Conservation (phyloP, 1,284 basidiomycete species). For the Apiotrichum akiyoshidainum region DNA sequence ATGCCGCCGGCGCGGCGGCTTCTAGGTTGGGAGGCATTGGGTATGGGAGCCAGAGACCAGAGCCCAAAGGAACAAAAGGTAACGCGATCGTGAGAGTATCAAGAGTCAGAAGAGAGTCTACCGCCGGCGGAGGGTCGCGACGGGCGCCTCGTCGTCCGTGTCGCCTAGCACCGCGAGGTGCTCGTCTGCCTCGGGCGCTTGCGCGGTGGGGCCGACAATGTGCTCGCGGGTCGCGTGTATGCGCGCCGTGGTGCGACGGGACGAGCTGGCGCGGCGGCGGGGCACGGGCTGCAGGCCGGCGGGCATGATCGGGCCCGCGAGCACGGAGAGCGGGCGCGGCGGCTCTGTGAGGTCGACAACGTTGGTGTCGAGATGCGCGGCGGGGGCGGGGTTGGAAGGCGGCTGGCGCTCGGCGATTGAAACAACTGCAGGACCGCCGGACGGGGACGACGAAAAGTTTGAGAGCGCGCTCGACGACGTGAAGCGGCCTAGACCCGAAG, state of each 20-base stretch:
- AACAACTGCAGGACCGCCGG: constrained; percentile 39
- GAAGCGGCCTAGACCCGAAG: not conserved
- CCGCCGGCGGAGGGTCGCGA: not conserved
- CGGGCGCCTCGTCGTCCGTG: not conserved
- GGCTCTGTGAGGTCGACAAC: constrained; percentile 17
- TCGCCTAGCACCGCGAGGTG: not conserved
- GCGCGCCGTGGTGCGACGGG: constrained; percentile 9
- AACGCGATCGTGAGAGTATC: no score
- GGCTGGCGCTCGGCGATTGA: constrained; percentile 42
- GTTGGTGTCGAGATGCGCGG: constrained; percentile 19
- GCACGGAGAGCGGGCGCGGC: not conserved
- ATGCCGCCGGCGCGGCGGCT: no score
- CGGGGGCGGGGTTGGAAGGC: constrained; percentile 27
- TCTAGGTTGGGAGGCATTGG: no score
- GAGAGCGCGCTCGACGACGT: not conserved
- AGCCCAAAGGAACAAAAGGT: no score
- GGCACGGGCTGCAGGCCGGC: not conserved
- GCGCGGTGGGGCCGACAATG: constrained; percentile 8
- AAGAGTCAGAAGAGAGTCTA: no score
- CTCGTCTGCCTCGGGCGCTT: not conserved
- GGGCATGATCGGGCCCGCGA: constrained; percentile 1
- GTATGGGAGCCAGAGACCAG: no score
- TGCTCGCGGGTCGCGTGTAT: constrained; percentile 15
- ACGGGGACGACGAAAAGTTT: not conserved
- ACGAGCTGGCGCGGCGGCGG: constrained; percentile 10